Percentiles rank a stretch among this genome's conserved stretches.
These are phyloP conservation scores for Melaleuca quinquenervia DNA, from an alignment of 345 rosid species.

Conservation along the genomic window DNA sequence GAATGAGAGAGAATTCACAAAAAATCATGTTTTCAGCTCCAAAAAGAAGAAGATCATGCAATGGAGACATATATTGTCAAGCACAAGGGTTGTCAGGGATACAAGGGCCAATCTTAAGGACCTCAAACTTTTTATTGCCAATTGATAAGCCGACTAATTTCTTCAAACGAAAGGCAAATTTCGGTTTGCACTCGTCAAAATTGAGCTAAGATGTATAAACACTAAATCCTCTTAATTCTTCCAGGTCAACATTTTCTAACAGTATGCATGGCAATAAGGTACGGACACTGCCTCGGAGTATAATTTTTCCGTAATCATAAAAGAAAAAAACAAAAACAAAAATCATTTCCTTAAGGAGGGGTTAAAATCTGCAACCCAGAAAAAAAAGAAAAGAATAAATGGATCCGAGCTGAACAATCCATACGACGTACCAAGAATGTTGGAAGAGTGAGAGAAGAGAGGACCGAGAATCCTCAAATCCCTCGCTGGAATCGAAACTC, in stretches of 20 bases:
- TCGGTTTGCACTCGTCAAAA: neutral
- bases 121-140: neutral
- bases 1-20: neutral
- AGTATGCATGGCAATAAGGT: neutral
- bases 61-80: neutral
- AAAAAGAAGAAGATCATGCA: neutral
- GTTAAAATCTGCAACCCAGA: neutral
- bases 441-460: conserved; percentile 80
- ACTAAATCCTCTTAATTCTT: neutral
- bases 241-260: neutral
- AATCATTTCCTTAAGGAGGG: neutral
- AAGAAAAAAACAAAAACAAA: neutral
- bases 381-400: neutral
- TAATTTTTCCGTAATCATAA: neutral
- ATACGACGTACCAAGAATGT: conserved; percentile 49
- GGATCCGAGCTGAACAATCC: neutral
- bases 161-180: neutral
- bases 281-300: neutral
- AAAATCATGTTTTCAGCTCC: neutral
- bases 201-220: neutral
- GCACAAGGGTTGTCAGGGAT: neutral
- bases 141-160: neutral
- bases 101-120: neutral
- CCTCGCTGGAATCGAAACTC: conserved; percentile 75
- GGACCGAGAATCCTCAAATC: conserved; percentile 95